Conservation (phyloP, 345 rosid species). For the Eucalyptus cloeziana region DNA sequence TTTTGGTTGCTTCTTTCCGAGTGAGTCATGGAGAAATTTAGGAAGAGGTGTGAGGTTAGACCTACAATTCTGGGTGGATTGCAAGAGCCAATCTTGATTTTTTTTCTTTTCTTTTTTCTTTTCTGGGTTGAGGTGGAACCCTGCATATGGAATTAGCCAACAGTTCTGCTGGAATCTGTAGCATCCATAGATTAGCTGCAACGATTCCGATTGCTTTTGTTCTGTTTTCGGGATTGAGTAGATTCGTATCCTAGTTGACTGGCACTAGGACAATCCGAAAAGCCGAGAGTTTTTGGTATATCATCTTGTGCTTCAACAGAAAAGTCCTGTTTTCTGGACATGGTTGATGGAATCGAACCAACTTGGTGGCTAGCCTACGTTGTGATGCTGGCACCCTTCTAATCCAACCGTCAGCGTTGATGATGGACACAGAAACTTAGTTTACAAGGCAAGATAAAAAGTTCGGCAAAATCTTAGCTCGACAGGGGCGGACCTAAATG, state of each 20-base stretch:
- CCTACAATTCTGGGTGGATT: background rate
- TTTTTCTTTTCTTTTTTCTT: background rate
- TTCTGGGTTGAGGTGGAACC: background rate
- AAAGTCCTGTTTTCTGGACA: background rate
- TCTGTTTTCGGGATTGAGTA: background rate
- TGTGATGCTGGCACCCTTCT: background rate
- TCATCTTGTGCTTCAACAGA: background rate
- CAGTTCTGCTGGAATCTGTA: background rate
- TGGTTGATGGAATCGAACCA: background rate
- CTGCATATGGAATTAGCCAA: background rate
- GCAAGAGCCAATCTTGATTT: background rate
- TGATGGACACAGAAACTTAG: background rate
- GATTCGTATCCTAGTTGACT: background rate
- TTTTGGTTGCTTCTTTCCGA: no score
- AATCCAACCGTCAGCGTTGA: background rate
- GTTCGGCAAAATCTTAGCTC: background rate
- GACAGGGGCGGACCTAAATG: background rate
- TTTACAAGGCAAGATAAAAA: background rate
- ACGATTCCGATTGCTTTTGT: background rate
- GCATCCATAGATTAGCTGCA: background rate
- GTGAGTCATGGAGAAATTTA: background rate
- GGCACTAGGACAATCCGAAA: background rate
- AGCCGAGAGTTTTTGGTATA: background rate
- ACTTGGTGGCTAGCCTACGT: background rate
- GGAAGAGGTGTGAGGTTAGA: background rate